Evolutionary conservation across 176 grass and related monocot species (phyloP), one percentile per base, ranked within the genome.

Genomic region (Zizania latifolia): DNA sequence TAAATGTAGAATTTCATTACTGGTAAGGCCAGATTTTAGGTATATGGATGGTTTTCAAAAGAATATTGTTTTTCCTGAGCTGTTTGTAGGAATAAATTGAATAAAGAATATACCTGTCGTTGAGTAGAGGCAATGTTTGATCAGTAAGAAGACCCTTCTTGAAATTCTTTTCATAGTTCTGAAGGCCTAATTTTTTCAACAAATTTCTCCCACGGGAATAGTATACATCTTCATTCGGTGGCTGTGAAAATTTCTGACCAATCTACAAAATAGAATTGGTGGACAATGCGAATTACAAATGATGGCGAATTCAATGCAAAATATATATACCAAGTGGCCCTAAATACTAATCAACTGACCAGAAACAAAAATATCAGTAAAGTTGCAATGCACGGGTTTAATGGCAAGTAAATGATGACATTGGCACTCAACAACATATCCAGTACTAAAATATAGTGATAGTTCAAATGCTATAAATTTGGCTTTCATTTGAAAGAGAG

Each of bases 161-260:
- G 82, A 99, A 94, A 80, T 99, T 92, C 68, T 92, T 99, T 59
- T 94, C 95, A 70, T 99, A 99, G 62, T 92, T 99, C 76, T 99
- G 84, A 65, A 99, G 95, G 59, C 95, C 92, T 77, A 99, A 80
- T 50, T 68, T 79, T 21, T 81, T 79, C 77, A 99, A 50, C 84
- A 99, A 90, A 77, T 74, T 86, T 90, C 70, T 94, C 82, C 72
- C 83, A 80, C 37, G 79, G 51, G 91, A 87, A 57, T 99, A 99
- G 71, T 82, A 82, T 5, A 81, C 15, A 77, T 99, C 95, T 60
- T 94, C 95, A 86, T 33, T 80, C 0, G 65, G 65, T 2, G 95
- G 87, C 69, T 94, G 73, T 0, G 89, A 94, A 81, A 99, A 94
- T 58, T 94, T 94, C 70, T 94, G 89, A 13, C 92, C 89, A 39